Base-by-base conservation (phyloP, 148 eudicot species). In the Dysphania ambrosioides region DNA sequence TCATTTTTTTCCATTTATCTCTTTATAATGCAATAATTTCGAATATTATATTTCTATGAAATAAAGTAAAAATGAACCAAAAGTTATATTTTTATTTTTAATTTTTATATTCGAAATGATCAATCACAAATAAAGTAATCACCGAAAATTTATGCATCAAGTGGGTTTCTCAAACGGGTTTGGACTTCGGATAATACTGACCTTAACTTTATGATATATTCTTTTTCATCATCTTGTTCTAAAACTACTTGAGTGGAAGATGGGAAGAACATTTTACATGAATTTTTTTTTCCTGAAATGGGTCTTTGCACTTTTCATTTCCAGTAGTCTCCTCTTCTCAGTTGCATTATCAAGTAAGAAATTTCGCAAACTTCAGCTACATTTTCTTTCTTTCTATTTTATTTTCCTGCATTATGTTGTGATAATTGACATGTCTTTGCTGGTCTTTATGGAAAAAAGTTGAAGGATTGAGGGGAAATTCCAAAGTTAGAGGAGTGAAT, bases 401-500 rank as follows among this genome's bases (percentile, higher is more conserved):
- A 16, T 0, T 6, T 40, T 66, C n/a, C n/a, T n/a, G n/a, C n/a
- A 53, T 53, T 12, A 16, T 21, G 3, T 57, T 61, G 23, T 65
- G 42, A 58, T 32, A 10, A 49, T 15, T 44, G 34, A 5, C 19
- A 16, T 72, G 23, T 67, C 65, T 24, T 24, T 63, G 24, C 30
- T 29, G 57, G n/a, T n/a, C n/a, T n/a, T 68, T 72, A 6, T 31
- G 71, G 68, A 67, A 59, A 76, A 44, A 81, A 91, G 94, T 88
- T 75, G n/a, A n/a, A n/a, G 94, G 97, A 73, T 49, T 91, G 24
- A 78, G 47, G 61, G 89, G 89, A 47, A 65, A 85, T 88, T 68
- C 88, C 32, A 91, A 84, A 86, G 97, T 91, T 9, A 86, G 97
- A 83, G 97, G 87, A 71, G 97, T 91, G 75, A 92, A 92, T 80